Base-by-base conservation (phyloP, 805 yeast species). In the Teunomyces pallodes region DNA sequence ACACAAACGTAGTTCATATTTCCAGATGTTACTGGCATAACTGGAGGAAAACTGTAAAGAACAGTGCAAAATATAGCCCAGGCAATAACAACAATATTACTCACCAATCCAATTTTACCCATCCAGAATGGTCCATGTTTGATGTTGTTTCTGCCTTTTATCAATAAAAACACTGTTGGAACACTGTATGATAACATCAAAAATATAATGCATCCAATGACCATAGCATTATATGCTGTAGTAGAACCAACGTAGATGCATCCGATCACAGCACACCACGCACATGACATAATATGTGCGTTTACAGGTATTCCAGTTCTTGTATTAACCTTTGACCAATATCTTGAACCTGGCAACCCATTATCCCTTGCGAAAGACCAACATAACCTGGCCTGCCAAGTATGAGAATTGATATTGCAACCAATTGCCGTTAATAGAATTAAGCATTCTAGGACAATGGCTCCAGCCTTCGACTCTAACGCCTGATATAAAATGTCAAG, bases 331-430 rank as follows among this genome's bases (percentile, higher is more conserved):
- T 64, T 56, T 4, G 82, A 60, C 78, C 82, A 77, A 53, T 72
- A 73, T 36, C 65, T 68, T 6, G 85, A 80, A 32, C 75, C 80
- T 33, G 83, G 82, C 48, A 81, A 65, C 32, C 86, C 87, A 42
- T 81, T 75, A 58, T 84, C 88, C 64, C 87, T 73, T 3, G 87
- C 74, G 56, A 84, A 81, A 6, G 87, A 81, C 86, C 87, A 85
- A 52, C 83, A 71, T 43, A 82, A 70, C 55, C 90, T 72, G 20
- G 86, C 81, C 58, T 81, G 84, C 86, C 87, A 83, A 9, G 88
- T 82, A 53, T 81, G 83, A 13, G 82, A 77, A 6, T 84, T 76
- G 56, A 82, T 76, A 53, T 77, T 78, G 64, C 86, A 80, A 43
- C 83, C 82, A 47, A 77, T 58, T 13, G 84, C 85, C 7, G 86